Evolutionary conservation across 768 basidiomycete genomes (phyloP).

Genomic region (Suillus plorans): DNA sequence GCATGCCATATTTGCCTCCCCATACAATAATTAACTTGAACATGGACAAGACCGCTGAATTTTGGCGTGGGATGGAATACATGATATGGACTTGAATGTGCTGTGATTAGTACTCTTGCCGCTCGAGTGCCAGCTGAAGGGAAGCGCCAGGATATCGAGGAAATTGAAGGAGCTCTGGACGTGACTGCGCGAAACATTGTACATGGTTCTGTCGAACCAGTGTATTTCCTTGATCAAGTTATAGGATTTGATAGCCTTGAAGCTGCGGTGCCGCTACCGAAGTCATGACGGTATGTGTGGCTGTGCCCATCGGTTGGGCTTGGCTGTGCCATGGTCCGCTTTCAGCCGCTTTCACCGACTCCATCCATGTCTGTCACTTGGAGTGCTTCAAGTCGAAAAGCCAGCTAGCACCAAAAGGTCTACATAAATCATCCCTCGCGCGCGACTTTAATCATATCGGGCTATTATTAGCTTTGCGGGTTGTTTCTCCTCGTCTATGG

Average conservation of each 20-base stretch:
- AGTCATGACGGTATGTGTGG: background rate
- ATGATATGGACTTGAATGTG: background rate
- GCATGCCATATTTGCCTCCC: constrained; percentile 7
- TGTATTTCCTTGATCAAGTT: background rate
- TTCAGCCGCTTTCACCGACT: background rate
- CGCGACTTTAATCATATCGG: background rate
- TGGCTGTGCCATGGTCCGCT: background rate
- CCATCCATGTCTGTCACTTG: background rate
- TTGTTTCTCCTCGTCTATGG: background rate
- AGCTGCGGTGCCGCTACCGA: constrained; percentile 3
- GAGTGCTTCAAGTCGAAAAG: too few species aligned
- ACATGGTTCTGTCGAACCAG: constrained; percentile 35
- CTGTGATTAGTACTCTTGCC: background rate
- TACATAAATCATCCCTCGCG: background rate
- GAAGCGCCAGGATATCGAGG: constrained; percentile 1
- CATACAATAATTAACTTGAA: constrained; percentile 1
- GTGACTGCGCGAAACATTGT: constrained; percentile 48
- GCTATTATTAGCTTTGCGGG: background rate
- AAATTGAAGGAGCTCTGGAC: background rate
- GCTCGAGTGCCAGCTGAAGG: background rate
- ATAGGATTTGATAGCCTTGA: background rate
- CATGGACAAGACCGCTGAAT: constrained; percentile 10
- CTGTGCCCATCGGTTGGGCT: background rate
- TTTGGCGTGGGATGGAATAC: constrained; percentile 7
- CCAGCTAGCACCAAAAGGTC: background rate